Conservation (phyloP, 2,329 filamentous ascomycete species). For the Neopestalotiopsis sp. region DNA sequence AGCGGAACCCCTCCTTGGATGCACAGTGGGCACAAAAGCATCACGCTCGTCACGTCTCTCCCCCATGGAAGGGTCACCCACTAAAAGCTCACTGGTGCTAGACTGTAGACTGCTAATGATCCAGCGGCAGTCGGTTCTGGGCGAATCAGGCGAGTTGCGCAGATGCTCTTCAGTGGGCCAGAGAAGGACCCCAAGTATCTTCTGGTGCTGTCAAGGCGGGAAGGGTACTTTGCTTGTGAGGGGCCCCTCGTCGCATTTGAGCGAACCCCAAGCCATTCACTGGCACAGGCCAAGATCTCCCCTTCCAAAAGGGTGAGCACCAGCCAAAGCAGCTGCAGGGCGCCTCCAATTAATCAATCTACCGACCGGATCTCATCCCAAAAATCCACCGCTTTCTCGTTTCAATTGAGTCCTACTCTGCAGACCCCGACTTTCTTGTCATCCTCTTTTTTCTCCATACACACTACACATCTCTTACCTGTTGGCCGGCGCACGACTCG, state of each 20-base stretch:
- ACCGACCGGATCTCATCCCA: constrained; percentile 3
- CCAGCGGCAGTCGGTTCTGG: background rate
- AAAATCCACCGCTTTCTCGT: background rate
- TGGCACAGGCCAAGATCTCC: constrained; percentile 44
- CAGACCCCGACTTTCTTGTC: background rate
- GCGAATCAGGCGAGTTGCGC: constrained; percentile 17
- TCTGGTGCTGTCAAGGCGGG: background rate
- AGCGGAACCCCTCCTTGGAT: background rate
- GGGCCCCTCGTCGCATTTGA: background rate
- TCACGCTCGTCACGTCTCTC: background rate
- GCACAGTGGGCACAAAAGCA: no score
- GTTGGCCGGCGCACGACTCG: background rate
- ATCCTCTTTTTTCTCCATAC: background rate
- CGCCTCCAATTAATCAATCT: background rate
- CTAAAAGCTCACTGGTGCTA: background rate
- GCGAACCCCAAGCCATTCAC: background rate
- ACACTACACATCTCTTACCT: background rate
- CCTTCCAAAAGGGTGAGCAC: background rate
- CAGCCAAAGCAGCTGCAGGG: background rate
- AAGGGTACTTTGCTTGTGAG: background rate
- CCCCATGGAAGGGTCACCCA: background rate
- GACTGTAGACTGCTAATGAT: background rate
- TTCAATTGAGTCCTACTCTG: constrained; percentile 12
- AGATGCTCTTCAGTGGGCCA: constrained; percentile 6
- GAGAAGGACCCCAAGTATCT: background rate